Conservation (phyloP, 441 rosid genomes). For the Euphorbia corollata region DNA sequence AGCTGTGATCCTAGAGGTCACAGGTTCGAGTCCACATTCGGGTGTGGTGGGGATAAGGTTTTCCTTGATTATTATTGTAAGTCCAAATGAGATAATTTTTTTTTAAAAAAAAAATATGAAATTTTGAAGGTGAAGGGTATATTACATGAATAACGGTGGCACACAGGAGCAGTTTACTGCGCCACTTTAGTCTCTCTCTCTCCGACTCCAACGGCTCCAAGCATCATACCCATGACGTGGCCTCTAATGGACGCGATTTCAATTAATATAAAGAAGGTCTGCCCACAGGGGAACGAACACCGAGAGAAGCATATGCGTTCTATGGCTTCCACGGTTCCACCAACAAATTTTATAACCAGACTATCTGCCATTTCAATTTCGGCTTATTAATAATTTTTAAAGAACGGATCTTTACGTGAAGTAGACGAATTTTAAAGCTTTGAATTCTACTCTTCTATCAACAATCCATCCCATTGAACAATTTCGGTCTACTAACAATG, state of each 20-base stretch:
- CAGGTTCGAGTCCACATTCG: too few relatives aligned
- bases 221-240: not conserved
- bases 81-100: too few relatives aligned
- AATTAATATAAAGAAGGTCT: not conserved
- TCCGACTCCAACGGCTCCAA: too few relatives aligned
- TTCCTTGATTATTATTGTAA: too few relatives aligned
- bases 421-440: not conserved
- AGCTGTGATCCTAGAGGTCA: too few relatives aligned
- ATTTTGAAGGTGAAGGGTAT: too few relatives aligned
- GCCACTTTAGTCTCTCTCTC: not conserved
- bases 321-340: not conserved
- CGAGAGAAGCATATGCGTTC: not conserved
- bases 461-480: not conserved
- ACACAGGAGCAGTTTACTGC: not conserved
- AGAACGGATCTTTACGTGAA: not conserved
- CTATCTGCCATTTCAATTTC: not conserved
- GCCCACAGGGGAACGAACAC: not conserved
- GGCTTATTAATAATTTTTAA: not conserved
- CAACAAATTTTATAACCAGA: not conserved
- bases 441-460: not conserved
- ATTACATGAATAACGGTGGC: not conserved
- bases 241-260: not conserved
- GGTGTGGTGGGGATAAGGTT: too few relatives aligned
- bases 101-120: too few relatives aligned
- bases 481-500: constrained; percentile 19